These are phyloP conservation scores for Cadophora malorum DNA, from an alignment of 2,329 filamentous ascomycete species.

Conservation along the genomic window DNA sequence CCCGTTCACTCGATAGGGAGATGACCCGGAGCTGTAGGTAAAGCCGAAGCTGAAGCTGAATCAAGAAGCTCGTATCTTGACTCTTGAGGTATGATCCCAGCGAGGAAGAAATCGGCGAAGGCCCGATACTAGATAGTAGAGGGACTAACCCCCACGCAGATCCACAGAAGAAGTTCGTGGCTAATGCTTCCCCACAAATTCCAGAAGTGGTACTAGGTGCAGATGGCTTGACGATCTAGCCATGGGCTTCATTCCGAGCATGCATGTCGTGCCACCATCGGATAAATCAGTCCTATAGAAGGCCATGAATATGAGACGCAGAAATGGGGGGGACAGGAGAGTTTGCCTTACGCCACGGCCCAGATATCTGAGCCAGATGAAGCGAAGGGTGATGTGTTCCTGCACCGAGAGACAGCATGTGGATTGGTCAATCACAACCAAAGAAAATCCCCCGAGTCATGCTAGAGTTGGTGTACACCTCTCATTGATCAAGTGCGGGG, in stretches of 20 bases:
- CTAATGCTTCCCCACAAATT: slow-evolving; percentile 31
- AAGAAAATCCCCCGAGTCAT: slow-evolving; percentile 7
- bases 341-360: slow-evolving; percentile 25
- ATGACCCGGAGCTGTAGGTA: not conserved
- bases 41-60: not conserved
- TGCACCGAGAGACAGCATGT: not conserved
- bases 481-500: not conserved
- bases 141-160: slow-evolving; percentile 23
- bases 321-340: slow-evolving; percentile 16
- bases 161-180: slow-evolving; percentile 18
- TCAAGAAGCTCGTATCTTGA: slow-evolving; percentile 10
- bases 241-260: slow-evolving; percentile 18
- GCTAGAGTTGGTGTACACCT: not conserved
- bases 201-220: slow-evolving; percentile 25
- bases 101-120: slow-evolving; percentile 3
- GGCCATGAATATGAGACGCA: slow-evolving; percentile 31
- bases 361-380: slow-evolving; percentile 2
- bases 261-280: slow-evolving; percentile 27
- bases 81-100: slow-evolving; percentile 2
- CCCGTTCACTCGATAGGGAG: not conserved
- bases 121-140: not conserved
- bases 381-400: slow-evolving; percentile 1
- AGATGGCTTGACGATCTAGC: slow-evolving; percentile 24
- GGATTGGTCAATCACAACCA: not conserved
- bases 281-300: slow-evolving; percentile 30